These are phyloP conservation scores for Starmerella gropengiesseri DNA, from an alignment of 805 yeast genomes.

Conservation along the genomic window DNA sequence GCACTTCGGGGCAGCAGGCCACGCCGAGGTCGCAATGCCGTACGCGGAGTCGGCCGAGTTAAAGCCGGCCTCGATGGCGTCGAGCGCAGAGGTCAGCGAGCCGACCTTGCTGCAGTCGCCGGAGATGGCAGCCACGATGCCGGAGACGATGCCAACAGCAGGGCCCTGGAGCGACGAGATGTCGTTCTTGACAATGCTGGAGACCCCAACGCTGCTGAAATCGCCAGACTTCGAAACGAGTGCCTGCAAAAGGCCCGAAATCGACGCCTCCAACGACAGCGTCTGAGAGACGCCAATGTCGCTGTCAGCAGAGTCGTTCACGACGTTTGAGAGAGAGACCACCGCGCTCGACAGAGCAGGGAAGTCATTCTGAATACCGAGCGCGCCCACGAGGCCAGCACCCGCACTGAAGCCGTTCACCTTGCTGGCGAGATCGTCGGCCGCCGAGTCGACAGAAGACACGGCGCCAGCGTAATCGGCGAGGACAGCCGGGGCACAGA, in stretches of 20 bases:
- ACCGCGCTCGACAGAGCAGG: slow-evolving; percentile 21
- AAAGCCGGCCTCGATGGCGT: slow-evolving; percentile 15
- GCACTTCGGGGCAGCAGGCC: slow-evolving; percentile 12
- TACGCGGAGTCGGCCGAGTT: slow-evolving; percentile 17
- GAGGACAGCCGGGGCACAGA: background rate
- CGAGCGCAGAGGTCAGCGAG: slow-evolving; percentile 14
- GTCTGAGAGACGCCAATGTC: slow-evolving; percentile 13
- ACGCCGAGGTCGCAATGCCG: slow-evolving; percentile 14
- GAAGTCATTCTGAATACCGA: slow-evolving; percentile 26
- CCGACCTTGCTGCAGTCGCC: slow-evolving; percentile 16
- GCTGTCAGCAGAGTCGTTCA: slow-evolving; percentile 8
- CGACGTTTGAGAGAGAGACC: slow-evolving; percentile 12
- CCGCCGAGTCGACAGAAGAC: background rate
- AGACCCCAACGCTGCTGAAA: slow-evolving; percentile 23
- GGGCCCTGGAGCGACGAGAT: slow-evolving; percentile 20
- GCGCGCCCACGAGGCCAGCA: slow-evolving; percentile 23
- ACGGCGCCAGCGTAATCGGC: slow-evolving; percentile 1
- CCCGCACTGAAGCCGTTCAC: background rate
- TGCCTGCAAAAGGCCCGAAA: slow-evolving; percentile 20
- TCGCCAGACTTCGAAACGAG: slow-evolving; percentile 24
- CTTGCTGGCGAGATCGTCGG: slow-evolving; percentile 1
- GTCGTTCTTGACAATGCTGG: slow-evolving; percentile 23
- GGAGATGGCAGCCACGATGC: slow-evolving; percentile 17
- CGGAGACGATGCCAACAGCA: slow-evolving; percentile 20
- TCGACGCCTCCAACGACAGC: slow-evolving; percentile 12